Evolutionary conservation across 345 rosid species (phyloP), one percentile per base, ranked within the genome.

Genomic region (Brassica rapa): DNA sequence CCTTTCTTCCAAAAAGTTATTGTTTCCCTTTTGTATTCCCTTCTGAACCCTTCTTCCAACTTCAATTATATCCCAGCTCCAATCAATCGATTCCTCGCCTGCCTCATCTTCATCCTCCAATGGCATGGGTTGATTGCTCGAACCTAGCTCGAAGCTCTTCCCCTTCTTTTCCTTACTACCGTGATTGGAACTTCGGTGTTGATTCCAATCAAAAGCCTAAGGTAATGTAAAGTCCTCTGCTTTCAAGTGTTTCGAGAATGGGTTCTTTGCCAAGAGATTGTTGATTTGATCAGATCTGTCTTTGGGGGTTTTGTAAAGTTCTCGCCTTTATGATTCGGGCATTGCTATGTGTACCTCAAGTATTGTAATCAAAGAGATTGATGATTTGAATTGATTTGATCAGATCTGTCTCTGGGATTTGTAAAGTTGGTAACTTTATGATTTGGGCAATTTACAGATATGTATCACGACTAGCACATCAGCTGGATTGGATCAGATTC

Each of bases 401-500:
- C 29, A 25, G 29, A 25, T 25, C 29, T 25, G 29, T 25, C 29
- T 25, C 29, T 25, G 29, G 29, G 2, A 25, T 25, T 25, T 25
- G 68, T 15, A 67, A 73, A 39, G 1, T 8, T n/a, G 8, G 8
- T 9, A 5, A 27, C 69, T 75, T 73, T 35, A 37, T 68, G 66
- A 68, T 12, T 62, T 14, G 4, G 66, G 59, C 63, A 77, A 70
- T 82, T 51, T 39, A 46, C 82, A 95, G 99, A 90, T 95, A 79
- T 88, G 90, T 72, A 80, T 95, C 60, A 93, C 95, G 39, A 88
- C 96, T 32, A 95, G 98, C 63, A 94, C 96, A 55, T 19, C 19
- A 19, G 98, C 97, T 21, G 94, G 97, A 68, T 87, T 94, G 82
- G 97, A 89, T 19, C 98, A 94, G 90, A 93, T 88, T 83, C 85